These are phyloP conservation scores for Kluyveromyces nonfermentans DNA, from an alignment of 805 yeast genomes.

Conservation along the genomic window DNA sequence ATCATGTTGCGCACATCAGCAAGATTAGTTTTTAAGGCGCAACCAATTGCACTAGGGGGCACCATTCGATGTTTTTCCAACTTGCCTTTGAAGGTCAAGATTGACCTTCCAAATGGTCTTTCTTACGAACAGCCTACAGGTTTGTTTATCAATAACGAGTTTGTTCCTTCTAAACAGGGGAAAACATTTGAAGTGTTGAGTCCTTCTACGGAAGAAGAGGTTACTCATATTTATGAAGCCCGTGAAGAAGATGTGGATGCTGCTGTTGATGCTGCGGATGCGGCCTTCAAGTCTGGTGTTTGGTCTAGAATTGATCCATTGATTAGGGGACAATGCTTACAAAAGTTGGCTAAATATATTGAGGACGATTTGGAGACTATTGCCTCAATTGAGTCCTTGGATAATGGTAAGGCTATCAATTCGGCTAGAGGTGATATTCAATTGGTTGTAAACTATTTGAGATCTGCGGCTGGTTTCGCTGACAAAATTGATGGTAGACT, in stretches of 20 bases:
- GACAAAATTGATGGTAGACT: conserved; percentile 75
- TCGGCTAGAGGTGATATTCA: conserved; percentile 70
- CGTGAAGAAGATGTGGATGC: conserved; percentile 66
- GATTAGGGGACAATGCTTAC: conserved; percentile 51
- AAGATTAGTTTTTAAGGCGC: conserved; percentile 1
- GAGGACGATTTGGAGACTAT: conserved; percentile 63
- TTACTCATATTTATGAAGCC: conserved; percentile 66
- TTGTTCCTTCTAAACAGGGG: conserved; percentile 49
- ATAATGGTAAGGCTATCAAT: conserved; percentile 76
- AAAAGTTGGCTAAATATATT: conserved; percentile 67
- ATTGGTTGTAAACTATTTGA: conserved; percentile 56
- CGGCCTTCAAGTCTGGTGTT: conserved; percentile 67
- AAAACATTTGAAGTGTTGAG: conserved; percentile 53
- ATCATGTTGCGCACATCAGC: conserved; percentile 2
- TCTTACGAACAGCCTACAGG: conserved; percentile 75
- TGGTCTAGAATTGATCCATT: conserved; percentile 70
- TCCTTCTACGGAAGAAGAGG: conserved; percentile 68
- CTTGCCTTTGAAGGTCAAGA: conserved; percentile 36
- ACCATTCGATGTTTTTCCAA: conserved; percentile 26
- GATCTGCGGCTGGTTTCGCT: conserved; percentile 87
- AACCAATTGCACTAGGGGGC: conserved; percentile 1
- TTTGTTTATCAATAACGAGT: conserved; percentile 70
- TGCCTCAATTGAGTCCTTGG: conserved; percentile 76
- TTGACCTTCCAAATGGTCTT: conserved; percentile 66
- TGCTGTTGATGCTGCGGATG: conserved; percentile 80